A percentile compares a stretch with the other conserved stretches of the same genome.
Conservation (phyloP, 371 early-diverging fungal genomes). For the Phascolomyces articulosus region DNA sequence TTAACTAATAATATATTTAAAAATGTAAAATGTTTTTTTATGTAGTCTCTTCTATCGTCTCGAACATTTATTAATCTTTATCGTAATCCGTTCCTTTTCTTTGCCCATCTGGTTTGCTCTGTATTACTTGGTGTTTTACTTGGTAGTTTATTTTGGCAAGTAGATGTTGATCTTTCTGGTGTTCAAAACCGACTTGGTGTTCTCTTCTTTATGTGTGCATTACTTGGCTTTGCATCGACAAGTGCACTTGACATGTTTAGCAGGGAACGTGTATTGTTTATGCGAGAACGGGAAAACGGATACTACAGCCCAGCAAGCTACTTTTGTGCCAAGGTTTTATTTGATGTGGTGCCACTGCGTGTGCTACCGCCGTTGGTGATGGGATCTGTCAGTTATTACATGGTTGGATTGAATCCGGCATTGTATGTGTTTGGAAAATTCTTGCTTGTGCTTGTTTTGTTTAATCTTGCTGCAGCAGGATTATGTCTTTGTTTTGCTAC, state of each 20-base stretch:
- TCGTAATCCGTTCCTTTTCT: conserved; percentile 48
- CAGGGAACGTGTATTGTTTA: conserved; percentile 71
- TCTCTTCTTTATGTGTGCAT: conserved; percentile 80
- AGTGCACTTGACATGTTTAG: conserved; percentile 75
- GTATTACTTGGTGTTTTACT: conserved; percentile 53
- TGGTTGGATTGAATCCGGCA: conserved; percentile 76
- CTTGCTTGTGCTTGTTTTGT: conserved; percentile 79
- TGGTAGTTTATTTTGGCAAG: conserved; percentile 81
- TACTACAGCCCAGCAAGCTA: conserved; percentile 79
- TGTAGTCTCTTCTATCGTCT: conserved; percentile 43
- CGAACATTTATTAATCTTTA: conserved; percentile 53
- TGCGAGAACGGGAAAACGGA: conserved; percentile 84
- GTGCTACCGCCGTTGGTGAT: conserved; percentile 85
- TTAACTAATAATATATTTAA: too few species aligned
- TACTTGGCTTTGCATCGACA: conserved; percentile 80
- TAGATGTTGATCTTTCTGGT: conserved; percentile 77
- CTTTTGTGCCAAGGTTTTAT: conserved; percentile 75
- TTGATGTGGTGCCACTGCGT: conserved; percentile 81
- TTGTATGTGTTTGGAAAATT: conserved; percentile 73
- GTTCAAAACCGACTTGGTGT: conserved; percentile 85
- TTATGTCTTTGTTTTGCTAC: conserved; percentile 82
- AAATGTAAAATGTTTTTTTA: not conserved
- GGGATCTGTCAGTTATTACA: conserved; percentile 80
- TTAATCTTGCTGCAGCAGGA: conserved; percentile 79
- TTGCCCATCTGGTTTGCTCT: conserved; percentile 43